phyloP scores from a whole-genome alignment of 257 asterid genomes.

The Gentiana macrophylla region DNA sequence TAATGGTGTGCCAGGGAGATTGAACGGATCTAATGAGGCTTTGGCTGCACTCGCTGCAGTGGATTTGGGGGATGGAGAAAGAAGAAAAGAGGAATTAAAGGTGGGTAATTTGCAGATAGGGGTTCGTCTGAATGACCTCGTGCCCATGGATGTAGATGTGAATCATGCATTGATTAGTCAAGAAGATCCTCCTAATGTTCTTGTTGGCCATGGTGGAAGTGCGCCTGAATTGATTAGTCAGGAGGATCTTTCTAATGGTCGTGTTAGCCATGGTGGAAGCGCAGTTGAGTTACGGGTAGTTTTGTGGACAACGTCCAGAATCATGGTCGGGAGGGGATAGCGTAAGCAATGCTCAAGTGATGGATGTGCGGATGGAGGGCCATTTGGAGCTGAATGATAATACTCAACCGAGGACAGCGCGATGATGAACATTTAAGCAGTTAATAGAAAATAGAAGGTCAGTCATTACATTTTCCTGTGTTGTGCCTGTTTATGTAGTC shows the following conservation, averaged over 20 bases:
- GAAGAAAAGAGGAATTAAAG: constrained; percentile 10
- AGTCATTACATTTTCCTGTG: background rate
- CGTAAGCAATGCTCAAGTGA: constrained; percentile 13
- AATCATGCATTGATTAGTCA: constrained; percentile 7
- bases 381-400: constrained; percentile 17
- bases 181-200: constrained; percentile 10
- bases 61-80: constrained; percentile 36
- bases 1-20: constrained; percentile 17
- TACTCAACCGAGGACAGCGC: constrained; percentile 11
- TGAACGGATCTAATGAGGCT: constrained; percentile 32
- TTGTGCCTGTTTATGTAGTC: background rate
- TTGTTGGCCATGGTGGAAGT: constrained; percentile 3
- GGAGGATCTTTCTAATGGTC: constrained; percentile 8
- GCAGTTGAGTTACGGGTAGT: constrained; percentile 13
- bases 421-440: constrained; percentile 1
- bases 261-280: constrained; percentile 2
- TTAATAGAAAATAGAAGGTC: background rate
- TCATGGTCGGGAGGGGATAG: constrained; percentile 17
- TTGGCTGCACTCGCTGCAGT: constrained; percentile 40
- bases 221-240: constrained; percentile 2
- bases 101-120: constrained; percentile 8
- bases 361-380: constrained; percentile 16
- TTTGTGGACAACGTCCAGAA: constrained; percentile 11
- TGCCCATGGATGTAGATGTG: constrained; percentile 46
- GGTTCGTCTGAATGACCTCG: constrained; percentile 10